A percentile compares a stretch with the other conserved stretches of the same genome.
Evolutionary conservation across 169 alveolate species (phyloP).

Genomic region (Blepharisma undulans): DNA sequence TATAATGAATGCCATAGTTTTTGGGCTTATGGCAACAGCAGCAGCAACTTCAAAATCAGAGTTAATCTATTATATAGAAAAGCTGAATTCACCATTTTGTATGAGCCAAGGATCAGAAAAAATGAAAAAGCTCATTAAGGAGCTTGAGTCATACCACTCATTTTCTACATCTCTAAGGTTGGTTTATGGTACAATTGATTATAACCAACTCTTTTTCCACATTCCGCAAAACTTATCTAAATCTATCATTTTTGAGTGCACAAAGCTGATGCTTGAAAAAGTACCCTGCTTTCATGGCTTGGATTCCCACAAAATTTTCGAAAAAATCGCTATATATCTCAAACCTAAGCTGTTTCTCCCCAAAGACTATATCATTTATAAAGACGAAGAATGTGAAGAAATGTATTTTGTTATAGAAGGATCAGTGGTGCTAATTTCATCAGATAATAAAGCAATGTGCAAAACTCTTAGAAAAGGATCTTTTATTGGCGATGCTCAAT

Average conservation of each 20-base stretch:
- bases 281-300: slow-evolving; percentile 41
- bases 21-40: slow-evolving; percentile 40
- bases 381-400: slow-evolving; percentile 63
- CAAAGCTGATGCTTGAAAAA: slow-evolving; percentile 37
- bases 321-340: slow-evolving; percentile 37
- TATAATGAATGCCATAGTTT: neutral
- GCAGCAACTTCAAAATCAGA: neutral
- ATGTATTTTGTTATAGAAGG: slow-evolving; percentile 69
- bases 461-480: slow-evolving; percentile 41
- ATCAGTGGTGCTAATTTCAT: slow-evolving; percentile 42
- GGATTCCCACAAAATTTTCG: slow-evolving; percentile 43
- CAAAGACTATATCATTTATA: slow-evolving; percentile 55
- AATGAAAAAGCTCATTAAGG: neutral
- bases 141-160: slow-evolving; percentile 21
- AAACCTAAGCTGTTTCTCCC: slow-evolving; percentile 47
- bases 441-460: slow-evolving; percentile 35
- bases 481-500: slow-evolving; percentile 42
- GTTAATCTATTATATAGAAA: neutral
- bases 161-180: neutral
- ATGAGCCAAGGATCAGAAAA: neutral
- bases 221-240: slow-evolving; percentile 45
- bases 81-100: neutral
- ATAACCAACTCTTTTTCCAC: neutral
- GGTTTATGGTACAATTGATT: neutral
- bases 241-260: slow-evolving; percentile 37